Base-by-base conservation (phyloP, 23 red algal species). In the Gracilaria domingensis region DNA sequence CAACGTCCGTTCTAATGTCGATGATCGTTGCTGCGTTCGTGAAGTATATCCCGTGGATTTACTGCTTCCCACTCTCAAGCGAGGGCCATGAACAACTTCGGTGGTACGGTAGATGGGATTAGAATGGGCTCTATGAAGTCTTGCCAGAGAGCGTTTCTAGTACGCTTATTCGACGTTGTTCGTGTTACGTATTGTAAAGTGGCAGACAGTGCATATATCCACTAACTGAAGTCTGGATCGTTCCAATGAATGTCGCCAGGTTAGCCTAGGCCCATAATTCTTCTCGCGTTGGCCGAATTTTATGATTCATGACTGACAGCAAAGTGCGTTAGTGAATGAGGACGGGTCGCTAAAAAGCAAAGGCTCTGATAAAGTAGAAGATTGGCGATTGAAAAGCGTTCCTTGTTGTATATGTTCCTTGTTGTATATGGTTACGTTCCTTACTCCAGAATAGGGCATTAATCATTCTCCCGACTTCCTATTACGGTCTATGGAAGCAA, bases 1-100 rank as follows among this genome's bases (percentile, higher is more conserved):
- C 88, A 13, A 80, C 90, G 21, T 7, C 73, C 36, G 56, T 92
- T 53, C 39, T 88, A 8, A 57, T 95, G 47, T 34, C 80, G 16
- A 76, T 84, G 33, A 34, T 81, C 28, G 54, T 92, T 36, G 88
- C 80, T 35, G 88, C 84, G 16, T 95, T 92, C 57, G 76, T 94
- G 39, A 94, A 88, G 47, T 98, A 86, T 36, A 82, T 93, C 13
- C 97, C 97, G 38, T 98, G 97, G 97, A 88, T 98, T 47, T 98
- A 95, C 71, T 89, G 89, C 66, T 80, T 96, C 45, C 85, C 88
- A 8, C 74, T 98, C 28, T 85, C 97, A 6, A 77, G 73, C 34
- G 76, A 58, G 39, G 72, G 92, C 29, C 97, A 98, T 55, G 26
- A 49, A 28, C 49, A 32, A 45, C 84, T 93, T 17, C 80, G 86